These are phyloP conservation scores for Dactylorhiza incarnata DNA, from an alignment of 106 monocot genomes.

Conservation along the genomic window DNA sequence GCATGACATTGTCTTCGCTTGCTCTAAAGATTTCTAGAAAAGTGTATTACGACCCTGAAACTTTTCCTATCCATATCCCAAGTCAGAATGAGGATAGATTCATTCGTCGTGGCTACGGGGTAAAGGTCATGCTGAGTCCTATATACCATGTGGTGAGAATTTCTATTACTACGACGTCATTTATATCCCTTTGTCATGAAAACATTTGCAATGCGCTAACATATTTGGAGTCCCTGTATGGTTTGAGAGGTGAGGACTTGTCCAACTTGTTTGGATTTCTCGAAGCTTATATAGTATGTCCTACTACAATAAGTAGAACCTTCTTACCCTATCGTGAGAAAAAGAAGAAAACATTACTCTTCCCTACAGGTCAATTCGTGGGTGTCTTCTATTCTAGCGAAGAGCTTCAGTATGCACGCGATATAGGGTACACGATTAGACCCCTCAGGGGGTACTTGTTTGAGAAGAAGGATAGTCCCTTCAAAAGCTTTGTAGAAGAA, in stretches of 20 bases:
- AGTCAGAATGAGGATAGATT: slow-evolving; percentile 5
- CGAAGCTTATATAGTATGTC: slow-evolving; percentile 17
- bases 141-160: slow-evolving; percentile 13
- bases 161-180: slow-evolving; percentile 12
- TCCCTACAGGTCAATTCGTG: background rate
- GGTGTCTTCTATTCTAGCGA: slow-evolving; percentile 16
- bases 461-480: slow-evolving; percentile 9
- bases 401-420: slow-evolving; percentile 14
- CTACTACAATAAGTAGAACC: background rate
- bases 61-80: slow-evolving; percentile 5
- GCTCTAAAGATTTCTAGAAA: background rate
- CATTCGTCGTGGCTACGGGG: background rate
- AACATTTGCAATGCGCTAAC: slow-evolving; percentile 2
- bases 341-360: background rate
- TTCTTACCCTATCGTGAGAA: slow-evolving; percentile 11
- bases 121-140: slow-evolving; percentile 11
- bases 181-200: slow-evolving; percentile 17
- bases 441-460: slow-evolving; percentile 15
- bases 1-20: background rate
- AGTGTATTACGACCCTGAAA: background rate
- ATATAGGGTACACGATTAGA: slow-evolving; percentile 9
- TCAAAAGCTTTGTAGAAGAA: background rate
- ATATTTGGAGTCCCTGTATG: background rate
- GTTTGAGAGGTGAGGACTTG: slow-evolving; percentile 5
- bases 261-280: slow-evolving; percentile 12